phyloP scores from a whole-genome alignment of 1,284 basidiomycete species.

The Ganoderma lingzhi region DNA sequence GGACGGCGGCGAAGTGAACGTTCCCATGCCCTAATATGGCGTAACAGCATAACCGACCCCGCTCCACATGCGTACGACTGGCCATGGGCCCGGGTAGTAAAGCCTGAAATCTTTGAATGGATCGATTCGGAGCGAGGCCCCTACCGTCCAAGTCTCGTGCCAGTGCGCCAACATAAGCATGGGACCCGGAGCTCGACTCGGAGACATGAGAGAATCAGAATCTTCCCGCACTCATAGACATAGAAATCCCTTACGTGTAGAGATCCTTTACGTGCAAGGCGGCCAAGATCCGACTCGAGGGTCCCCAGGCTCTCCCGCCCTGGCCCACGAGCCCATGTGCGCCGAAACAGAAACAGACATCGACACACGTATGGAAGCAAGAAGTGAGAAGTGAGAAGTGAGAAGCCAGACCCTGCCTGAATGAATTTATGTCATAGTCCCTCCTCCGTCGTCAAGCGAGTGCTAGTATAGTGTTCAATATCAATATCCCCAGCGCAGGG shows the following conservation, averaged over 20 bases:
- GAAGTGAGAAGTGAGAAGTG: neutral
- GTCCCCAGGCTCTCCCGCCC: neutral
- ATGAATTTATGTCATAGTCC: neutral
- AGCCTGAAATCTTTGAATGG: neutral
- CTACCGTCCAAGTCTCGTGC: neutral
- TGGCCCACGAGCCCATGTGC: neutral
- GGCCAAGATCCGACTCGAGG: slow-evolving; percentile 7
- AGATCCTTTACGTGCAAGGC: neutral
- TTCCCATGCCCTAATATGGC: neutral
- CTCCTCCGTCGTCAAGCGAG: neutral
- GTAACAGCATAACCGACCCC: neutral
- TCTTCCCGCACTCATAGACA: neutral
- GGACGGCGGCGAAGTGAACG: neutral
- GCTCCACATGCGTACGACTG: neutral
- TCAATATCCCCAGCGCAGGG: neutral
- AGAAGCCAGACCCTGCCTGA: neutral
- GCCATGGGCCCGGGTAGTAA: neutral
- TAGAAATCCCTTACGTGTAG: neutral
- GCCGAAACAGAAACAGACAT: slow-evolving; percentile 1
- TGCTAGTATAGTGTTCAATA: too few relatives aligned
- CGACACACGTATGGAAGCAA: neutral
- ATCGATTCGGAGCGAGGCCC: neutral
- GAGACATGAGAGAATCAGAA: neutral
- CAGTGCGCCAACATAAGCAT: neutral
- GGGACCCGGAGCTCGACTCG: neutral